Evolutionary conservation across 371 early-diverging fungal species (phyloP), one percentile per base, ranked within the genome.

Genomic region (Polyrhizophydium stewartii): DNA sequence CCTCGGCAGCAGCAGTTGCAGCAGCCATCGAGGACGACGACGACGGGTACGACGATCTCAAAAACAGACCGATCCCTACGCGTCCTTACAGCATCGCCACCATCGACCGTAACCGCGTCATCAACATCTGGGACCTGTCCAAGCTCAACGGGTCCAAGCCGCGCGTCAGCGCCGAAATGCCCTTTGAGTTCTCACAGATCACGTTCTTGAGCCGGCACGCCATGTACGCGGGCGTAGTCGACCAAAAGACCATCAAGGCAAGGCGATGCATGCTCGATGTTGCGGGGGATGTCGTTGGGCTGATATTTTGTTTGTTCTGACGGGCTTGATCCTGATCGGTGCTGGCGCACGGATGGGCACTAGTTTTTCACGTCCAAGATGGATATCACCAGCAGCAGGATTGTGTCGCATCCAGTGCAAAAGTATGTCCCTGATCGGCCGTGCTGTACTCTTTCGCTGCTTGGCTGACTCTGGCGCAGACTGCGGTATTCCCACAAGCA

Each of bases 181-280:
- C 31, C 2, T 53, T 58, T 12, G 66, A 62, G n/a, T 2, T 63
- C 16, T 30, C 63, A 5, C 63, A 65, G 24, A 47, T 70, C 57
- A 63, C 70, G n/a, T 70, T 64, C 38, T 22, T 75, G 19, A 35
- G 59, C 2, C 2, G 58, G 43, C 65, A 58, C 45, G 58, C 62
- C 24, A 53, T 73, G 51, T 78, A 78, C 60, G 75, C 69, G 5
- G 66, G 63, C 7, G 63, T 70, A 55, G 64, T 65, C 21, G 63
- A 73, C 38, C 71, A 75, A 19, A 66, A 66, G 40, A n/a, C 55
- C 1, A 66, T 76, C 46, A 70, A 65, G 64, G 68, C 71, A 30
- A 28, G 47, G 56, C 10, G 9, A 72, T 56, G 71, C 64, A 59
- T 69, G 63, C 40, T 58, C 70, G 24, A 41, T 62, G 37, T 76